A percentile compares a stretch with the other conserved stretches of the same genome.
These are phyloP conservation scores for Hanseniaspora singularis DNA, from an alignment of 805 yeast species.

Conservation along the genomic window DNA sequence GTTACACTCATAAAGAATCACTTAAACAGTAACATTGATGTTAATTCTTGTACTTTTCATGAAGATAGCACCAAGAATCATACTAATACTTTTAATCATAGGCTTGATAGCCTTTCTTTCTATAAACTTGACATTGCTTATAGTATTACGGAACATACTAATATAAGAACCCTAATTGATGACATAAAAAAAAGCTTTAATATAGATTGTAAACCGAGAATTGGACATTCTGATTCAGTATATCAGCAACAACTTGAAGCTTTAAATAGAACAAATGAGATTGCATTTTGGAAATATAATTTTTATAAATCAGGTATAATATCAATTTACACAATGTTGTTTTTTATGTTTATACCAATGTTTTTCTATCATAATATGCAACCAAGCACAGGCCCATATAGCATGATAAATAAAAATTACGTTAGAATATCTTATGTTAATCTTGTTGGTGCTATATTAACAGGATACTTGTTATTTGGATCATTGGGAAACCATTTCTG, in stretches of 20 bases:
- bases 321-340: slow-evolving; percentile 51
- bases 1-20: too few species aligned
- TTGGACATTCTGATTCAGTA: slow-evolving; percentile 11
- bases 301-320: slow-evolving; percentile 41
- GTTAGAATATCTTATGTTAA: slow-evolving; percentile 23
- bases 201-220: slow-evolving; percentile 38
- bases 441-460: slow-evolving; percentile 52
- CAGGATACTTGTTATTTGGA: slow-evolving; percentile 46
- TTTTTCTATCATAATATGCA: slow-evolving; percentile 17
- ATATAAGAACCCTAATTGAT: slow-evolving; percentile 5
- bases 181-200: slow-evolving; percentile 44
- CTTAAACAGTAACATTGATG: too few species aligned
- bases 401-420: not conserved
- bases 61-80: not conserved
- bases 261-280: slow-evolving; percentile 59
- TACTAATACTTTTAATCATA: not conserved
- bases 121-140: slow-evolving; percentile 42
- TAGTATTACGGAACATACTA: slow-evolving; percentile 36
- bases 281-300: slow-evolving; percentile 53
- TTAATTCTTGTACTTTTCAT: too few species aligned
- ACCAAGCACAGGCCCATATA: slow-evolving; percentile 5
- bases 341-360: slow-evolving; percentile 40
- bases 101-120: slow-evolving; percentile 26
- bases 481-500: slow-evolving; percentile 57
- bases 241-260: slow-evolving; percentile 48